Percentiles rank a stretch among this genome's conserved stretches.
Conservation (phyloP, 2,329 filamentous ascomycete genomes). For the Achaetomium macrosporum region DNA sequence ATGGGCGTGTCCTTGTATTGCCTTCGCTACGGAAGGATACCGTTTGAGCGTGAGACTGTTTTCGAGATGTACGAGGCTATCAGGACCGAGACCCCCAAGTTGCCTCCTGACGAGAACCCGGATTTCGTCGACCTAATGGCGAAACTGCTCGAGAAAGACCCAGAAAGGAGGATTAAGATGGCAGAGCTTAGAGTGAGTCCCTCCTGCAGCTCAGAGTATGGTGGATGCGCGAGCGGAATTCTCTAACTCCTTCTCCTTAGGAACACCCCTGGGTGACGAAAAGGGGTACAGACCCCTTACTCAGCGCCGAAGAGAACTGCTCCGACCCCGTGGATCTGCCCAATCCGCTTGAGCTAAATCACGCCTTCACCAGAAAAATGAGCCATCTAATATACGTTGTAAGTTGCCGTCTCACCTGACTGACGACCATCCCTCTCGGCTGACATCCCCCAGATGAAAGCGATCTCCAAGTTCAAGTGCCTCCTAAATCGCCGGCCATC, state of each 20-base stretch:
- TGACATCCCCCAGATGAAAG: conserved; percentile 59
- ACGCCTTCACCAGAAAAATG: conserved; percentile 87
- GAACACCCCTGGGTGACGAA: conserved; percentile 91
- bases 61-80: conserved; percentile 89
- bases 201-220: not conserved
- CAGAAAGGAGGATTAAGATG: conserved; percentile 77
- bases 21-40: conserved; percentile 79
- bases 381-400: conserved; percentile 79
- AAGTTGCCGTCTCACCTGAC: conserved; percentile 21
- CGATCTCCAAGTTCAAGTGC: conserved; percentile 80
- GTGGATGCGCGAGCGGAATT: not conserved
- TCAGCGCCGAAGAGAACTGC: conserved; percentile 82
- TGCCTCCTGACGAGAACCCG: conserved; percentile 59
- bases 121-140: conserved; percentile 69
- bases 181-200: conserved; percentile 66
- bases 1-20: conserved; percentile 97
- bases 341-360: conserved; percentile 83
- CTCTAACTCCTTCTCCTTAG: conserved; percentile 40
- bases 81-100: conserved; percentile 57
- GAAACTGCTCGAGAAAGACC: conserved; percentile 77
- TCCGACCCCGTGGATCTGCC: conserved; percentile 72
- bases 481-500: conserved; percentile 41
- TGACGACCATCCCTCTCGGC: not conserved
- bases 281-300: conserved; percentile 66
- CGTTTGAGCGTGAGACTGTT: conserved; percentile 73